Conservation (phyloP, 805 yeast species). For the Saccharomyces paradoxus region DNA sequence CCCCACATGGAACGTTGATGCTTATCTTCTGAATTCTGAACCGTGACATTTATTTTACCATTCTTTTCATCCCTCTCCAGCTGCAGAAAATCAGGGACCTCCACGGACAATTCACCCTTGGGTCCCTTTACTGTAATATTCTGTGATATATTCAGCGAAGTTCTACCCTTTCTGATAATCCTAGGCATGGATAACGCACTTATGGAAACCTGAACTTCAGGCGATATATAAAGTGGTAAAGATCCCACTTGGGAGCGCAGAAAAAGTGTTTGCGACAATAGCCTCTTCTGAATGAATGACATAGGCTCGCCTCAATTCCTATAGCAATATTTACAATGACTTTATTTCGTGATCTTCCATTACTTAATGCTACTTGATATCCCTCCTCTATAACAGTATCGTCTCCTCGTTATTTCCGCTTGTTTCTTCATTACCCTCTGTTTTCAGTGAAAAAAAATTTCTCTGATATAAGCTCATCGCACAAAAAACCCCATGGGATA, state of each 20-base stretch:
- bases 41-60: slow-evolving; percentile 43
- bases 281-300: slow-evolving; percentile 3
- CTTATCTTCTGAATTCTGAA: slow-evolving; percentile 48
- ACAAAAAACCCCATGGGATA: neutral
- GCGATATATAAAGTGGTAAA: slow-evolving; percentile 60
- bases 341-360: neutral
- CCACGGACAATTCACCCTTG: slow-evolving; percentile 54
- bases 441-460: neutral
- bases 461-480: slow-evolving; percentile 14
- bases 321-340: neutral
- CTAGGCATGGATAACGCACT: slow-evolving; percentile 43
- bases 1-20: slow-evolving; percentile 93
- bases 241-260: slow-evolving; percentile 67
- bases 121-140: slow-evolving; percentile 66
- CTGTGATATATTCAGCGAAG: slow-evolving; percentile 48
- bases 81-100: slow-evolving; percentile 63
- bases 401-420: neutral
- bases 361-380: neutral
- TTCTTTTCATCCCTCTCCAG: slow-evolving; percentile 25
- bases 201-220: slow-evolving; percentile 43
- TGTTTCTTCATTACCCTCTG: neutral
- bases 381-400: neutral
- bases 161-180: slow-evolving; percentile 58
- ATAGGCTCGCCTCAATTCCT: slow-evolving; percentile 1
- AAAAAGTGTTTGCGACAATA: slow-evolving; percentile 28